A percentile compares a stretch with the other conserved stretches of the same genome.
Conservation (phyloP, 352 stramenopile genomes). For the Phytopythium cucurbitacearum region DNA sequence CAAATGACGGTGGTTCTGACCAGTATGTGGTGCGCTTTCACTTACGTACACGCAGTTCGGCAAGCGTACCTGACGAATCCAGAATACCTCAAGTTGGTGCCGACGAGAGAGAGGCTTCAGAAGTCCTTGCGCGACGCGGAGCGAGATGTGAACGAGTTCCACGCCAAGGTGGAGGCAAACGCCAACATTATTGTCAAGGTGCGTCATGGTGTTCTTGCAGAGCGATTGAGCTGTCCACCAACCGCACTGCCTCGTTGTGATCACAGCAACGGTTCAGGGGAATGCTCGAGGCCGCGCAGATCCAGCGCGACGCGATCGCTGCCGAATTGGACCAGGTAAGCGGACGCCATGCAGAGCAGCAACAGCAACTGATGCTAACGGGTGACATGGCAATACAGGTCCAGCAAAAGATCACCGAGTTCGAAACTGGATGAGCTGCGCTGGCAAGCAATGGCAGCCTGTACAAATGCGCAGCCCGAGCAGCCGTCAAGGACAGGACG, state of each 20-base stretch:
- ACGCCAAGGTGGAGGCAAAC: slow-evolving; percentile 63
- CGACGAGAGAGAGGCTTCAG: slow-evolving; percentile 54
- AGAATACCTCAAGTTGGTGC: slow-evolving; percentile 58
- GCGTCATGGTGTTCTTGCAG: neutral
- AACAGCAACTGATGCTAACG: neutral
- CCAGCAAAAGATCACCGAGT: slow-evolving; percentile 34
- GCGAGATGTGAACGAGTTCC: slow-evolving; percentile 59
- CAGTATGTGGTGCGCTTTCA: neutral
- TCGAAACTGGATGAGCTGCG: slow-evolving; percentile 31
- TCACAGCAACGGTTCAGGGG: slow-evolving; percentile 77
- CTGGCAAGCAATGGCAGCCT: neutral
- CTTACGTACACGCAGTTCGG: slow-evolving; percentile 5
- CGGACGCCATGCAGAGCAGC: slow-evolving; percentile 4
- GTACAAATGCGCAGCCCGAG: too few relatives aligned
- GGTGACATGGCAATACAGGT: slow-evolving; percentile 10
- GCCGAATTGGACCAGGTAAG: slow-evolving; percentile 42
- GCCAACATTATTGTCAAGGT: slow-evolving; percentile 85
- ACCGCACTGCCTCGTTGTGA: slow-evolving; percentile 2
- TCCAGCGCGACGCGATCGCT: slow-evolving; percentile 45
- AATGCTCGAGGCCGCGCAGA: slow-evolving; percentile 66
- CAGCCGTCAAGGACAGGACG: too few relatives aligned
- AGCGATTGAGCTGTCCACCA: neutral
- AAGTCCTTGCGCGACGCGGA: slow-evolving; percentile 69
- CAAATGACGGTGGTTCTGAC: neutral
- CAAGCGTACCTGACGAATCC: slow-evolving; percentile 58